Percentiles rank a stretch among this genome's conserved stretches.
phyloP scores from a whole-genome alignment of 2,329 filamentous ascomycete species.

The Microdochium paspali region DNA sequence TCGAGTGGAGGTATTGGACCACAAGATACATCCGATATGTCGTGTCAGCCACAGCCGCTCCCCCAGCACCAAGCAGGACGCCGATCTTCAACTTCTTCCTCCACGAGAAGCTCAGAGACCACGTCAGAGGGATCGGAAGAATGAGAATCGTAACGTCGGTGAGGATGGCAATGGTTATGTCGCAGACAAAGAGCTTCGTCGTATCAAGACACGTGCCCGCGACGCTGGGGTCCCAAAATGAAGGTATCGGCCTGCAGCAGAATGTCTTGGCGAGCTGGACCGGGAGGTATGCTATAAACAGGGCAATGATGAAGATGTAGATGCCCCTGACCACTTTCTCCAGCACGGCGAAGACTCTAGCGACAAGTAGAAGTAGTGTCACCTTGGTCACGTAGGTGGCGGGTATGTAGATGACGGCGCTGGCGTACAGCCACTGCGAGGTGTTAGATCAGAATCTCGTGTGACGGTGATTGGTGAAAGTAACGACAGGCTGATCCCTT shows the following conservation, averaged over 20 bases:
- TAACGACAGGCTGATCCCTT: no score
- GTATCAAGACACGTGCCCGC: constrained; percentile 18
- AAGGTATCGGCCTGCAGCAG: constrained; percentile 13
- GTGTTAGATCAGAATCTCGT: no score
- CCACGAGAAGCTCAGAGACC: constrained; percentile 15
- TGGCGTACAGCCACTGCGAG: constrained; percentile 16
- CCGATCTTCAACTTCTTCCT: constrained; percentile 22
- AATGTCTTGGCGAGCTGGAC: constrained; percentile 15
- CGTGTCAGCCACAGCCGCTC: constrained; percentile 17
- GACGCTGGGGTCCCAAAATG: constrained; percentile 13
- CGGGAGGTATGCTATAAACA: constrained; percentile 14
- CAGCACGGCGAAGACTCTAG: constrained; percentile 18
- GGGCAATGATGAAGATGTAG: constrained; percentile 16
- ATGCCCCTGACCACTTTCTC: constrained; percentile 14
- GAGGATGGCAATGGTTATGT: constrained; percentile 19
- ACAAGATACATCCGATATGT: constrained; percentile 14
- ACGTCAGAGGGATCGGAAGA: constrained; percentile 21
- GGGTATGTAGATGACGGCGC: constrained; percentile 17
- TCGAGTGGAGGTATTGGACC: constrained; percentile 10
- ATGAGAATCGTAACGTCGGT: constrained; percentile 23
- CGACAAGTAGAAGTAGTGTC: constrained; percentile 21
- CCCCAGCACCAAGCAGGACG: constrained; percentile 18
- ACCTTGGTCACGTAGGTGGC: constrained; percentile 19
- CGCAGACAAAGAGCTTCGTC: constrained; percentile 20
- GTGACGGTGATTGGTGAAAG: no score